These are phyloP conservation scores for Lecanicillium sp. DNA, from an alignment of 2,329 filamentous ascomycete species.

Conservation along the genomic window DNA sequence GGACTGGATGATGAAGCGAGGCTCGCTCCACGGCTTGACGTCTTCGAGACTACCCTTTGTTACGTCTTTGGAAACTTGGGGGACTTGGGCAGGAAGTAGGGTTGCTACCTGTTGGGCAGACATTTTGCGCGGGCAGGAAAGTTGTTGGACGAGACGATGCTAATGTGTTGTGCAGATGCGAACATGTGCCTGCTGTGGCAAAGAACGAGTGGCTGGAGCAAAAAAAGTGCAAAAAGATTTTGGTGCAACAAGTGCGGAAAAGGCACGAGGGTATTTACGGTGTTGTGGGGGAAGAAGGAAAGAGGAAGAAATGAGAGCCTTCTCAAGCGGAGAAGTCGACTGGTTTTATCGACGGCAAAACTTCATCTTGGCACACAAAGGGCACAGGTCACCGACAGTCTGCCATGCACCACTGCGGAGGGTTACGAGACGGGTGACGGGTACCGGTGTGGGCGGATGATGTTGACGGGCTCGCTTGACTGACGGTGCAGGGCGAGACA, in stretches of 20 bases:
- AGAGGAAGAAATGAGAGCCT: not conserved
- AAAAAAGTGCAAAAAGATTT: not conserved
- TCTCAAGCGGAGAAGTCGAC: not conserved
- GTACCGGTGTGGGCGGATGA: slow-evolving; percentile 9
- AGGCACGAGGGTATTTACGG: not conserved
- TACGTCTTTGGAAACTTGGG: slow-evolving; percentile 22
- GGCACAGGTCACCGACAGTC: slow-evolving; percentile 3
- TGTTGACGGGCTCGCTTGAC: not conserved
- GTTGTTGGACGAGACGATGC: not conserved
- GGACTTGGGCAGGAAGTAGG: slow-evolving; percentile 18
- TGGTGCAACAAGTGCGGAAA: not conserved
- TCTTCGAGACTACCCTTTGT: slow-evolving; percentile 17
- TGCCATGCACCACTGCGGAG: slow-evolving; percentile 3
- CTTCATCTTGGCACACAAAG: not conserved
- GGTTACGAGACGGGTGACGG: slow-evolving; percentile 9
- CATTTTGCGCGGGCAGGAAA: not conserved
- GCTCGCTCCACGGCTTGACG: slow-evolving; percentile 20
- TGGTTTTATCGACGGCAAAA: slow-evolving; percentile 2
- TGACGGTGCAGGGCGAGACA: not conserved
- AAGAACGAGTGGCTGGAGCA: not conserved
- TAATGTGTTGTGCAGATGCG: slow-evolving; percentile 2
- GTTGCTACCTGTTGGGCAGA: slow-evolving; percentile 8
- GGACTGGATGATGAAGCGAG: slow-evolving; percentile 54
- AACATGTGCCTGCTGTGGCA: not conserved
- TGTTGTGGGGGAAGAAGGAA: slow-evolving; percentile 1